phyloP scores from a whole-genome alignment of 2,329 filamentous ascomycete genomes.

The Fusarium sp. region DNA sequence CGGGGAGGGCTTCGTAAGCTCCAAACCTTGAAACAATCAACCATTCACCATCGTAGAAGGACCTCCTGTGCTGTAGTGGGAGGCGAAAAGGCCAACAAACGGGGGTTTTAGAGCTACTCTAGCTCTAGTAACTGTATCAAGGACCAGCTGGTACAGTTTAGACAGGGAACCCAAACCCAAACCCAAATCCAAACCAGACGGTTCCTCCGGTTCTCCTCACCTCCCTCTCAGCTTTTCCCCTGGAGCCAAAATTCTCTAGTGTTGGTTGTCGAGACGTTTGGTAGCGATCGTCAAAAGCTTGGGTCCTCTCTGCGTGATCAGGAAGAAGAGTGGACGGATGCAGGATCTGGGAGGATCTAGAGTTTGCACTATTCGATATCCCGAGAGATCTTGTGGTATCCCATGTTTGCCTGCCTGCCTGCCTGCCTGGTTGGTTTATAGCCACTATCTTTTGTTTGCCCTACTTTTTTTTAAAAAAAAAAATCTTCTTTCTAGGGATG shows the following conservation, averaged over 20 bases:
- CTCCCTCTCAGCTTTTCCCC: conserved; percentile 6
- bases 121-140: no score
- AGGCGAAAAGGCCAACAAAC: conserved; percentile 39
- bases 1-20: conserved; percentile 34
- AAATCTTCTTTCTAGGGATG: conserved; percentile 11
- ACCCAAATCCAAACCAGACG: conserved; percentile 24
- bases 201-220: conserved; percentile 19
- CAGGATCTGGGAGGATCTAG: conserved; percentile 37
- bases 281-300: conserved; percentile 23
- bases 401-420: conserved; percentile 10
- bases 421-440: background rate
- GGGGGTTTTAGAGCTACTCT: background rate
- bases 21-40: conserved; percentile 20
- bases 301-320: background rate
- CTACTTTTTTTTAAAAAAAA: background rate
- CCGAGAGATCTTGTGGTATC: conserved; percentile 25
- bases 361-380: conserved; percentile 38
- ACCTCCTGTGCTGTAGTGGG: conserved; percentile 19
- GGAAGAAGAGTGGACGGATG: conserved; percentile 31
- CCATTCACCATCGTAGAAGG: conserved; percentile 16
- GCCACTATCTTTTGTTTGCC: background rate
- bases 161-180: conserved; percentile 19
- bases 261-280: conserved; percentile 23
- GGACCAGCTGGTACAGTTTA: no score
- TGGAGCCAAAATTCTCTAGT: conserved; percentile 8